Evolutionary conservation across 2,329 filamentous ascomycete genomes (phyloP).

Genomic region (Sphaerulina populicola): DNA sequence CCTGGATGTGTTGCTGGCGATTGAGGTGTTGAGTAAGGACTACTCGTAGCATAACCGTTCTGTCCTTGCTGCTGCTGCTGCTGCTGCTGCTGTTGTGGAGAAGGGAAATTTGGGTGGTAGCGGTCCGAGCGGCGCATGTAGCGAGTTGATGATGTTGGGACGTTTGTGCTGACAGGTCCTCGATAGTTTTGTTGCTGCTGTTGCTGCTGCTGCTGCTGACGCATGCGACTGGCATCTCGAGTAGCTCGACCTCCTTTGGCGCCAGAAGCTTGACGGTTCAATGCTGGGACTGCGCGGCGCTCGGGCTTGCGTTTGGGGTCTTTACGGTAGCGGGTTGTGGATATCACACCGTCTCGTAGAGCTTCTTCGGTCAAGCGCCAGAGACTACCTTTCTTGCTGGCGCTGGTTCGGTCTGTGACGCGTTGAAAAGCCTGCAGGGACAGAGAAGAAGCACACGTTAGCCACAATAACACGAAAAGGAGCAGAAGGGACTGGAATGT

Average conservation of each 20-base stretch:
- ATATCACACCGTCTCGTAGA: conserved; percentile 63
- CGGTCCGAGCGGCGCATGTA: conserved; percentile 7
- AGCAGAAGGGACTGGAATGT: conserved; percentile 15
- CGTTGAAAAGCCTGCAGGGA: conserved; percentile 48
- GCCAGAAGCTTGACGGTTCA: conserved; percentile 39
- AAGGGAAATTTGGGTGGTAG: conserved; percentile 5
- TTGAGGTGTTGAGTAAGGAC: conserved; percentile 11
- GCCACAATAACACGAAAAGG: too few relatives aligned
- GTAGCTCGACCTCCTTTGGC: conserved; percentile 41
- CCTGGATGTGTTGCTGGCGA: not conserved
- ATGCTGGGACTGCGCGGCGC: conserved; percentile 26
- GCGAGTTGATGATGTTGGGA: conserved; percentile 2
- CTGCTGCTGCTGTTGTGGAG: conserved; percentile 1
- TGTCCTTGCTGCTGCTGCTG: too few relatives aligned
- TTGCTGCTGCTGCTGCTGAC: conserved; percentile 13
- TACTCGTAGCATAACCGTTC: not conserved
- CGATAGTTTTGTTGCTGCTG: conserved; percentile 5
- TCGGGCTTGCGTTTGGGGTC: conserved; percentile 37
- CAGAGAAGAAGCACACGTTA: conserved; percentile 1
- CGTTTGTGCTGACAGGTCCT: conserved; percentile 8
- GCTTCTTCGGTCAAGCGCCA: conserved; percentile 72
- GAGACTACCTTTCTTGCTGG: conserved; percentile 56
- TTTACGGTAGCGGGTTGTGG: conserved; percentile 60
- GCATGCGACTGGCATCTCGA: conserved; percentile 24
- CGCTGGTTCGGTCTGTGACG: conserved; percentile 40